These are phyloP conservation scores for Fusarium sp. DNA, from an alignment of 2,329 filamentous ascomycete species.

Conservation along the genomic window DNA sequence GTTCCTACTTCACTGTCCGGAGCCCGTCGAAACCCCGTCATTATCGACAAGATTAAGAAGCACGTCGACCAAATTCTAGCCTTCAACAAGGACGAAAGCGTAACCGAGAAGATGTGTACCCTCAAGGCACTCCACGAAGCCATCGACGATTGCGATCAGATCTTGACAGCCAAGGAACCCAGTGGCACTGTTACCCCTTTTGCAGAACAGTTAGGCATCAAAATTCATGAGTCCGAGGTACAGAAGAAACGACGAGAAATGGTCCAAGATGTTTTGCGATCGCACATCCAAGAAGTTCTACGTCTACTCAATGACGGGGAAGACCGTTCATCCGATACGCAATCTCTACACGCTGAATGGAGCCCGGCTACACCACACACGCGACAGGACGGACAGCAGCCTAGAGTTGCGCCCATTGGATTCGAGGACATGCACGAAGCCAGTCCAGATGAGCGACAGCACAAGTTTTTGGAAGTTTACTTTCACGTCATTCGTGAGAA, in stretches of 20 bases:
- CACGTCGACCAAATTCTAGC: constrained; percentile 41
- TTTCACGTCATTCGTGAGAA: constrained; percentile 55
- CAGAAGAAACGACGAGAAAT: constrained; percentile 45
- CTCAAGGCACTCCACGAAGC: constrained; percentile 53
- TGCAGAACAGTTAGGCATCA: neutral
- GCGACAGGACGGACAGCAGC: constrained; percentile 5
- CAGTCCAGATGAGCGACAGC: constrained; percentile 59
- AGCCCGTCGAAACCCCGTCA: constrained; percentile 27
- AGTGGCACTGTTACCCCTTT: constrained; percentile 12
- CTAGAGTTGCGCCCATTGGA: constrained; percentile 28
- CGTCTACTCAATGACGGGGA: constrained; percentile 55
- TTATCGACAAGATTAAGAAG: constrained; percentile 38
- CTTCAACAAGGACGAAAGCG: constrained; percentile 34
- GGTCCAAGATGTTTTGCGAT: constrained; percentile 57
- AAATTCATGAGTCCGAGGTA: constrained; percentile 21
- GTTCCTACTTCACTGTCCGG: constrained; percentile 37
- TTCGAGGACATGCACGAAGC: constrained; percentile 59
- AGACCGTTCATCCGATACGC: constrained; percentile 40
- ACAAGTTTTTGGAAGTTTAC: constrained; percentile 62
- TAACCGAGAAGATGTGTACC: constrained; percentile 44
- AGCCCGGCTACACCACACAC: constrained; percentile 17
- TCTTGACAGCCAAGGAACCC: constrained; percentile 49
- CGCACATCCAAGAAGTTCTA: constrained; percentile 60
- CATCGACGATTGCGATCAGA: constrained; percentile 54
- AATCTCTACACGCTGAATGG: constrained; percentile 35